phyloP scores from a whole-genome alignment of 352 stramenopile genomes.

The Phytopythium aichiense region DNA sequence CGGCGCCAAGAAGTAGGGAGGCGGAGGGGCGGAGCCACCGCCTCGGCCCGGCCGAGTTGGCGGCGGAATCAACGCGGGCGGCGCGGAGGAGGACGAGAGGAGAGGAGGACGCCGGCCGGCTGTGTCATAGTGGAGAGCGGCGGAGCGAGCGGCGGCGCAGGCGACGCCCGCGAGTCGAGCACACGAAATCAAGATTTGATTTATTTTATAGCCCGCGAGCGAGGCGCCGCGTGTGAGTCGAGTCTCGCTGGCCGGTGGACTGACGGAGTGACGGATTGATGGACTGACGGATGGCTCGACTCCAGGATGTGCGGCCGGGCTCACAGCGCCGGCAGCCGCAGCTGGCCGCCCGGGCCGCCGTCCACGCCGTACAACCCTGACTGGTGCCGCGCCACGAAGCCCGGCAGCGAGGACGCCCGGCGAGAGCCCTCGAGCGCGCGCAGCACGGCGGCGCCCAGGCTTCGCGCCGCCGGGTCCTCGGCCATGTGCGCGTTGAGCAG shows the following conservation, averaged over 20 bases:
- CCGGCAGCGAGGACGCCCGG: slow-evolving; percentile 15
- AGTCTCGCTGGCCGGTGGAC: no score
- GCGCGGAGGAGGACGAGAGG: slow-evolving; percentile 9
- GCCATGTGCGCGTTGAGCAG: slow-evolving; percentile 83
- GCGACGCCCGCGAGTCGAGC: not conserved
- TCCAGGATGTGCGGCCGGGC: not conserved
- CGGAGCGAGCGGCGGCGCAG: not conserved
- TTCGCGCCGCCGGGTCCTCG: slow-evolving; percentile 44
- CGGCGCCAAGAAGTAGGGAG: no score
- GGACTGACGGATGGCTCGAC: not conserved
- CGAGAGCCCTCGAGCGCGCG: slow-evolving; percentile 61
- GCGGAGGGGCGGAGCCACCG: not conserved
- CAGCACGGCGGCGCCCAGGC: slow-evolving; percentile 37
- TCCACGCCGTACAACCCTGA: not conserved
- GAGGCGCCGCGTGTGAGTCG: not conserved
- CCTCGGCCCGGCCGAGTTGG: not conserved
- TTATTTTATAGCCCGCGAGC: slow-evolving; percentile 5
- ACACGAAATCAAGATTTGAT: slow-evolving; percentile 5
- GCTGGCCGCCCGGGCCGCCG: not conserved
- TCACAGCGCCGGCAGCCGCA: not conserved
- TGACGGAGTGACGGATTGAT: not conserved
- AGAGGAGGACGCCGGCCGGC: slow-evolving; percentile 4
- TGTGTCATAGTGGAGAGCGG: slow-evolving; percentile 23
- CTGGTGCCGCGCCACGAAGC: not conserved
- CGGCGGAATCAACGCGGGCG: not conserved